These are phyloP conservation scores for Aspergillus heteromorphus DNA, from an alignment of 495 filamentous ascomycete species.

Conservation along the genomic window DNA sequence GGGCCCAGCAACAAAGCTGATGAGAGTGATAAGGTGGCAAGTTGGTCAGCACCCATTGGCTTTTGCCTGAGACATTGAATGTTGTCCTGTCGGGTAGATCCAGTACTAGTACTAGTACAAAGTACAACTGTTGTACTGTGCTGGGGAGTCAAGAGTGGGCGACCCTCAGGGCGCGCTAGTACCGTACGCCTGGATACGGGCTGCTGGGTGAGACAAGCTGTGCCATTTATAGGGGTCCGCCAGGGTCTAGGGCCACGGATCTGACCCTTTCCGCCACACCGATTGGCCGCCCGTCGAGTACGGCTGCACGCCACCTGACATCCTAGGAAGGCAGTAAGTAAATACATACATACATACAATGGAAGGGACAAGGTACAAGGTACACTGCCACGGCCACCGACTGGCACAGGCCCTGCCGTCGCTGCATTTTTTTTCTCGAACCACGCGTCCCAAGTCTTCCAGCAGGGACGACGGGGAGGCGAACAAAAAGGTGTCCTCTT, in stretches of 20 bases:
- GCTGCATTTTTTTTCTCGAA: neutral
- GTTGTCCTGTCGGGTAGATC: conserved; percentile 2
- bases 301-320: conserved; percentile 14
- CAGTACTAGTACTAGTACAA: no score
- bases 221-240: conserved; percentile 11
- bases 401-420: no score
- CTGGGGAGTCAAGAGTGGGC: no score
- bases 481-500: neutral
- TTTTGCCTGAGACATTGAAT: conserved; percentile 10
- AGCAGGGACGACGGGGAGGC: neutral
- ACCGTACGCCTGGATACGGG: neutral
- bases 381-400: no score
- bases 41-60: conserved; percentile 10
- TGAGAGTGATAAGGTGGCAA: conserved; percentile 3
- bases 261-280: neutral
- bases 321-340: neutral
- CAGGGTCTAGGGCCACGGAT: conserved; percentile 17
- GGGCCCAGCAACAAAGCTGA: neutral
- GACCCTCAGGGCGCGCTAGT: neutral
- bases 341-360: no score
- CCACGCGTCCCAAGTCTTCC: no score
- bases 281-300: conserved; percentile 7
- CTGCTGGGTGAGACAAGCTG: conserved; percentile 9
- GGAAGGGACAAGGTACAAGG: no score
- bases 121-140: no score